Evolutionary conservation across 352 stramenopile species (phyloP), one percentile per base, ranked within the genome.

Genomic region (Phytophthora sansomeana): DNA sequence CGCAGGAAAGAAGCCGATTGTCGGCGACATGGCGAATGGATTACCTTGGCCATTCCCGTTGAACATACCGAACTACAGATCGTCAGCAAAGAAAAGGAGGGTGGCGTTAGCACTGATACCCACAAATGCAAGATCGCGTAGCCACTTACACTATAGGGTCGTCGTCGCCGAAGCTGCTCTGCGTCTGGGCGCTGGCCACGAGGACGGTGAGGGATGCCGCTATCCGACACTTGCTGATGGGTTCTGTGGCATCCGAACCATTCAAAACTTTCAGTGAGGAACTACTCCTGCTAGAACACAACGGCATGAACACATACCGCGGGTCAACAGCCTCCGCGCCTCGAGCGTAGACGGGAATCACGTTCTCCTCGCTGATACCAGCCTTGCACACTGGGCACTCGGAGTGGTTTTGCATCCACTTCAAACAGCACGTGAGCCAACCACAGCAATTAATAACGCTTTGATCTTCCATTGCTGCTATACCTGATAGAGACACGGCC

Each of bases 331-430:
- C 63, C 33, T 93, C 83, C n/a, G 80, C 64, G 16, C 87, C 87
- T 53, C 90, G 74, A 28, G 85, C 83, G 69, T 96, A 97, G 5
- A 97, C 83, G 0, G 91, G 91, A 47, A 97, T 92, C 19, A 97
- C 87, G 52, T 97, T 97, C 29, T 95, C 89, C 43, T 90, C 81
- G 30, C 83, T 96, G 29, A 97, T 90, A 43, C 90, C 90, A 30
- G 91, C 91, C 65, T 97, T 97, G 81, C 91, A 97, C 57, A 97
- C 90, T 7, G 91, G 91, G 41, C 91, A 97, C 63, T 96, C 87
- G 30, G 80, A 86, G 54, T 93, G 90, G 26, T 80, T 80, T 57
- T 76, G 70, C 77, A 93, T 91, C 85, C 85, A 93, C 78, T 91
- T 38, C 49, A 67, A 8, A 7, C 14, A 32, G 16, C 38, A 39